Conservation (phyloP, 2,329 filamentous ascomycete species). For the Dothidotthia symphoricarpi region DNA sequence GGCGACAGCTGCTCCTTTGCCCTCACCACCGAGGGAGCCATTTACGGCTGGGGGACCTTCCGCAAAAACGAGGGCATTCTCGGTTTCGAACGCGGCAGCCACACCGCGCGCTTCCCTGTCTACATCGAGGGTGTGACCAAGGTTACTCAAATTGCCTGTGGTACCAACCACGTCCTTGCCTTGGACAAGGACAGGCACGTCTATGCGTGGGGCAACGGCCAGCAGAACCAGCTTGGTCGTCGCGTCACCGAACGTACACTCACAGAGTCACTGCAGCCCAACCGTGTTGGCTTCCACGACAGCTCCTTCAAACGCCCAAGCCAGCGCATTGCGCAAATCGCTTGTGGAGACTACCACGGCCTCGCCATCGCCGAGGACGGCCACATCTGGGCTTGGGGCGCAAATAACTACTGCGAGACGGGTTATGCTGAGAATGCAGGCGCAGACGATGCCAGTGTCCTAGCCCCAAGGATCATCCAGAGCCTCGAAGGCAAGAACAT, state of each 20-base stretch:
- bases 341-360: slow-evolving; percentile 75
- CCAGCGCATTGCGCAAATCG: slow-evolving; percentile 59
- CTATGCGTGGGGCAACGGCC: slow-evolving; percentile 69
- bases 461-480: slow-evolving; percentile 63
- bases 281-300: slow-evolving; percentile 56
- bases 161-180: slow-evolving; percentile 70
- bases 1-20: slow-evolving; percentile 75
- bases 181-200: slow-evolving; percentile 65
- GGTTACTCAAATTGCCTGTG: slow-evolving; percentile 62
- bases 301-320: slow-evolving; percentile 35
- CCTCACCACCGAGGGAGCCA: slow-evolving; percentile 69
- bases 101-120: slow-evolving; percentile 46
- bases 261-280: slow-evolving; percentile 55
- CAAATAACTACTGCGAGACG: slow-evolving; percentile 84
- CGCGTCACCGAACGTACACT: slow-evolving; percentile 61
- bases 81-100: slow-evolving; percentile 56
- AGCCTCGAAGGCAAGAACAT: slow-evolving; percentile 65
- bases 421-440: slow-evolving; percentile 64
- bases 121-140: slow-evolving; percentile 65
- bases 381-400: slow-evolving; percentile 75
- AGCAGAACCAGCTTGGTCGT: slow-evolving; percentile 69
- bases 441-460: slow-evolving; percentile 68
- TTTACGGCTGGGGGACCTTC: slow-evolving; percentile 86
- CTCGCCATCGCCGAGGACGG: slow-evolving; percentile 70
- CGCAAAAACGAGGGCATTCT: slow-evolving; percentile 66